These are phyloP conservation scores for Ballota nigra DNA, from an alignment of 257 asterid species.

Conservation along the genomic window DNA sequence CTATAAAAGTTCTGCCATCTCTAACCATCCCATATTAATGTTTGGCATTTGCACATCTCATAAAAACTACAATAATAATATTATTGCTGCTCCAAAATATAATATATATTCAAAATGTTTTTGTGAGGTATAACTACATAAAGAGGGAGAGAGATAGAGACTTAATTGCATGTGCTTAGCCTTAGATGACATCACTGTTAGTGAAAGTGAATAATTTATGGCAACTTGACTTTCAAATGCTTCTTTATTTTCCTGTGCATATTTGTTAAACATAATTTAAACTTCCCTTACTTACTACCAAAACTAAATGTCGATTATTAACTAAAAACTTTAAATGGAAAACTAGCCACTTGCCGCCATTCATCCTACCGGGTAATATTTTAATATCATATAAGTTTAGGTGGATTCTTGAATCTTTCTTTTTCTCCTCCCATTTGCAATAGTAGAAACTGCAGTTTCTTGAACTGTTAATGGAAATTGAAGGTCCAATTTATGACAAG, in stretches of 20 bases:
- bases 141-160: too few relatives aligned
- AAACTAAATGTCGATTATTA: background rate
- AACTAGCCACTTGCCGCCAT: background rate
- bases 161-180: background rate
- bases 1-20: too few relatives aligned
- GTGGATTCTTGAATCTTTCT: background rate
- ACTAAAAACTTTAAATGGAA: background rate
- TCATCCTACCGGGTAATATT: background rate
- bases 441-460: background rate
- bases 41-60: too few relatives aligned
- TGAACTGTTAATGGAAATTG: background rate
- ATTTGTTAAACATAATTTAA: background rate
- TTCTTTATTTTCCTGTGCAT: background rate
- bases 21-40: too few relatives aligned
- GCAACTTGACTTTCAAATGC: background rate
- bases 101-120: too few relatives aligned
- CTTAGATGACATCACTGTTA: background rate
- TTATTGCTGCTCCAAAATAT: too few relatives aligned
- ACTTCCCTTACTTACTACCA: background rate
- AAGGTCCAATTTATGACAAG: background rate
- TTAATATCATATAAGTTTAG: background rate
- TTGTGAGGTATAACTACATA: too few relatives aligned
- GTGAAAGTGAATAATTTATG: background rate
- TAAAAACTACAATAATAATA: too few relatives aligned
- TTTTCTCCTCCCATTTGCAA: background rate